Conservation (phyloP, 768 basidiomycete species). For the Leucosporidium creatinivorum region DNA sequence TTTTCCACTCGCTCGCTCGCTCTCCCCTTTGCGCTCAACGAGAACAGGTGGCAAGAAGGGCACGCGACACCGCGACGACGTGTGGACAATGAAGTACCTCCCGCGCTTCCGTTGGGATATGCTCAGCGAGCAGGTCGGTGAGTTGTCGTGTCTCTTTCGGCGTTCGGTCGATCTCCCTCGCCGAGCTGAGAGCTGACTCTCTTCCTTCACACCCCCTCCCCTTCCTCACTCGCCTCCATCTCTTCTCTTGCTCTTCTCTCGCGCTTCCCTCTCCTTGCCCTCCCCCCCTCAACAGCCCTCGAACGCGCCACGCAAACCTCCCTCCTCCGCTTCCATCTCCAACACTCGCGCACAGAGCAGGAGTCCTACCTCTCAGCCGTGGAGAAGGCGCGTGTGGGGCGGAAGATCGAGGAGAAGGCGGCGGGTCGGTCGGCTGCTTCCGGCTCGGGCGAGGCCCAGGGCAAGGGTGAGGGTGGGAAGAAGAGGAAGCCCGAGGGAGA, state of each 20-base stretch:
- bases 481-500: slow-evolving; percentile 54
- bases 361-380: slow-evolving; percentile 89
- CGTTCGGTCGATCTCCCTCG: too few relatives aligned
- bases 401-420: slow-evolving; percentile 30
- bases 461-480: neutral
- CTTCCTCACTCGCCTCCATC: too few relatives aligned
- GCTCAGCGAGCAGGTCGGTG: slow-evolving; percentile 96
- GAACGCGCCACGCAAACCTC: slow-evolving; percentile 83
- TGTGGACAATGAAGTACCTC: slow-evolving; percentile 99
- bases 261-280: neutral
- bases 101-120: slow-evolving; percentile 98
- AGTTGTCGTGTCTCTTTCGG: slow-evolving; percentile 41
- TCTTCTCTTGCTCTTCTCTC: too few relatives aligned
- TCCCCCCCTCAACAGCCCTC: slow-evolving; percentile 55
- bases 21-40: slow-evolving; percentile 3
- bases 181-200: too few relatives aligned
- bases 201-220: too few relatives aligned
- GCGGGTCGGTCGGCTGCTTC: neutral
- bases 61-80: slow-evolving; percentile 84
- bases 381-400: slow-evolving; percentile 68
- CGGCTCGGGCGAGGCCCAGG: neutral
- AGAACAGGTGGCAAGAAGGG: slow-evolving; percentile 64
- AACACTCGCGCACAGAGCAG: slow-evolving; percentile 81
- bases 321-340: slow-evolving; percentile 78
- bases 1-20: neutral